These are phyloP conservation scores for Moesziomyces sp. DNA, from an alignment of 1,284 basidiomycete species.

Conservation along the genomic window DNA sequence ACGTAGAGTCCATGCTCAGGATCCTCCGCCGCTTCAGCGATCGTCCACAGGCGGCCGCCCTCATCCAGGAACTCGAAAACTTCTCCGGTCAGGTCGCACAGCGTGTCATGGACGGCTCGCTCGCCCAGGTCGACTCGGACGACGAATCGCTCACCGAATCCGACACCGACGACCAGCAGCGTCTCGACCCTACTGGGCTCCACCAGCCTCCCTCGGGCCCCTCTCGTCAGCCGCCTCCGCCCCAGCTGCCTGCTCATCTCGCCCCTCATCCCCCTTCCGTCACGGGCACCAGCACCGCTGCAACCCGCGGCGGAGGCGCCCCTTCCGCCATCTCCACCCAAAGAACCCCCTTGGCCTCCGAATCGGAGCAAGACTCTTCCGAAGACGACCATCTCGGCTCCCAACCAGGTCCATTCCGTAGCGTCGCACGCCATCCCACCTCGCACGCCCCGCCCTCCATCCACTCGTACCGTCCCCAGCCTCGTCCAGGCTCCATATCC, in stretches of 20 bases:
- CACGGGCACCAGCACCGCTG: slow-evolving; percentile 45
- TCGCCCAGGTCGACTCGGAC: slow-evolving; percentile 40
- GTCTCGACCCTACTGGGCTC: slow-evolving; percentile 35
- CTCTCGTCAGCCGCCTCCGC: slow-evolving; percentile 6
- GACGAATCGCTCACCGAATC: slow-evolving; percentile 34
- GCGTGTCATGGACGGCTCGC: slow-evolving; percentile 71
- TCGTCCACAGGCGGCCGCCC: slow-evolving; percentile 78
- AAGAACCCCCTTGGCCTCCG: slow-evolving; percentile 36
- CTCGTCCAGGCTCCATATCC: slow-evolving; percentile 30
- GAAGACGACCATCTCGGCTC: slow-evolving; percentile 34
- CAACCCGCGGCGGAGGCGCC: slow-evolving; percentile 37
- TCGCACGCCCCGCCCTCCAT: slow-evolving; percentile 25
- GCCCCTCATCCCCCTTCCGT: slow-evolving; percentile 35
- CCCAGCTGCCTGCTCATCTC: slow-evolving; percentile 22
- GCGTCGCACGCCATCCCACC: slow-evolving; percentile 15
- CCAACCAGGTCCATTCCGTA: slow-evolving; percentile 27
- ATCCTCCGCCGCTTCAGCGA: slow-evolving; percentile 84
- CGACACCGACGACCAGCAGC: slow-evolving; percentile 36
- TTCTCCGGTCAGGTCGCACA: slow-evolving; percentile 78
- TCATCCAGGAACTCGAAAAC: slow-evolving; percentile 84
- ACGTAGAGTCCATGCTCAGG: slow-evolving; percentile 87
- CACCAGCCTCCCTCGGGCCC: slow-evolving; percentile 18
- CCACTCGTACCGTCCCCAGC: slow-evolving; percentile 33
- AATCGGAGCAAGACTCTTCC: slow-evolving; percentile 30
- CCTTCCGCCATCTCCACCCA: slow-evolving; percentile 22